Base-by-base conservation (phyloP, 768 basidiomycete genomes). In the Boletus pseudo-olivaceus region DNA sequence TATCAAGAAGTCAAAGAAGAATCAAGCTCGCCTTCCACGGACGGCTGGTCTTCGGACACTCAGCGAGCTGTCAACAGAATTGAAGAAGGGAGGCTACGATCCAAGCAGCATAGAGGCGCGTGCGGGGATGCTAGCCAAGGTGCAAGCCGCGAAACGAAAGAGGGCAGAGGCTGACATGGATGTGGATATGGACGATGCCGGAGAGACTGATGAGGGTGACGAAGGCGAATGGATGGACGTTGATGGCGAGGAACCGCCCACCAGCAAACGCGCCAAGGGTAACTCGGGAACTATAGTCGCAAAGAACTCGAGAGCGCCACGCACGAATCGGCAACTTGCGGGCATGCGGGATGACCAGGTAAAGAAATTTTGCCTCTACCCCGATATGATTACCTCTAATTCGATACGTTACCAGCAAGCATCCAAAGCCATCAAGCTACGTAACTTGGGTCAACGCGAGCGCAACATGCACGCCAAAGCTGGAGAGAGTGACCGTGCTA, bases 401-500 rank as follows among this genome's bases (percentile, higher is more conserved):
- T 11, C 10, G 29, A 17, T 41, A 23, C 11, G 55, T n/a, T 39
- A 60, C 37, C 60, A 90, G 85, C 92, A 97, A 86, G 83, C 78
- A 32, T 77, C 83, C 56, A 87, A 86, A 67, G 91, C 96, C 17
- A 74, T 82, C 69, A 83, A 87, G 65, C 77, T 98, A 54, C 88
- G 91, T 60, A 90, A 92, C 64, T 81, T 96, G 51, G 87, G 87
- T 7, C 93, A 96, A 69, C 80, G 96, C 61, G 82, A 81, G 50
- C 87, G 93, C 55, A 96, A 96, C 70, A 83, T 84, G 78, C 79
- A 85, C 41, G 96, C 93, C 26, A 92, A 88, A 68, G 95, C 94
- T 37, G 91, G 90, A 54, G 96, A 99, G 79, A 78, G 82, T 54
- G 93, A 95, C 75, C 84, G 90, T 60, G 80, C 80, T 11, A 93